phyloP scores from a whole-genome alignment of 1,284 basidiomycete species.

The Tilletia walkeri region DNA sequence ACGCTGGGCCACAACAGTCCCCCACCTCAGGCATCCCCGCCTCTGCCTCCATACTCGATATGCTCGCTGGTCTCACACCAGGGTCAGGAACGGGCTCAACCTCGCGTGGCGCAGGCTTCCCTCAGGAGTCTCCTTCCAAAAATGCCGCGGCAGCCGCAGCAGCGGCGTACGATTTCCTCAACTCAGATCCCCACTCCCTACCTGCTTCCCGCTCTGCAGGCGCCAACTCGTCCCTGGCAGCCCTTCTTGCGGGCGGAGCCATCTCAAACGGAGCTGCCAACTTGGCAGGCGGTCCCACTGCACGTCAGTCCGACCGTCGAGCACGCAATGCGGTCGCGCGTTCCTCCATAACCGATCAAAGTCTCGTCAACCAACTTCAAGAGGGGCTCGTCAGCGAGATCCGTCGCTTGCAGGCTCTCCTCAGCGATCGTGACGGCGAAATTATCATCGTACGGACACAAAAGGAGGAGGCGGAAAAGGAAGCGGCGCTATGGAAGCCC shows the following conservation, averaged over 20 bases:
- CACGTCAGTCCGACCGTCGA: constrained; percentile 36
- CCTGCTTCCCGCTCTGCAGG: constrained; percentile 22
- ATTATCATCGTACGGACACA: constrained; percentile 31
- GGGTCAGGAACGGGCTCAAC: background rate
- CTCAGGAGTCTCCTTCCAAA: constrained; percentile 5
- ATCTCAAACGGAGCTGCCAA: constrained; percentile 31
- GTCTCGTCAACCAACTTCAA: constrained; percentile 47
- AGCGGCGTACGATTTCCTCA: constrained; percentile 11
- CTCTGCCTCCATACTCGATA: constrained; percentile 8
- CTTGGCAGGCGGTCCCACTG: constrained; percentile 30
- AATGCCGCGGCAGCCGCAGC: constrained; percentile 9
- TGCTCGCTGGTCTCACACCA: background rate
- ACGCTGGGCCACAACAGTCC: constrained; percentile 27
- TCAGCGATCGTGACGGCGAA: constrained; percentile 43
- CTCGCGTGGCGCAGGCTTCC: background rate
- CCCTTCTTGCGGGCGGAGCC: constrained; percentile 28
- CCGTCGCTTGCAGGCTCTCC: constrained; percentile 39
- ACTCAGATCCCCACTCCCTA: constrained; percentile 3
- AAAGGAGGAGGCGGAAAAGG: constrained; percentile 41
- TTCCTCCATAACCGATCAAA: constrained; percentile 38
- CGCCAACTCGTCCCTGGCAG: constrained; percentile 32
- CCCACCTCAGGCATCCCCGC: constrained; percentile 13
- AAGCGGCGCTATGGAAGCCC: constrained; percentile 45
- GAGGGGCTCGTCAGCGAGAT: constrained; percentile 44
- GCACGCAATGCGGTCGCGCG: constrained; percentile 43